Base-by-base conservation (phyloP, 148 eudicot species). In the Pouteria glomerata region DNA sequence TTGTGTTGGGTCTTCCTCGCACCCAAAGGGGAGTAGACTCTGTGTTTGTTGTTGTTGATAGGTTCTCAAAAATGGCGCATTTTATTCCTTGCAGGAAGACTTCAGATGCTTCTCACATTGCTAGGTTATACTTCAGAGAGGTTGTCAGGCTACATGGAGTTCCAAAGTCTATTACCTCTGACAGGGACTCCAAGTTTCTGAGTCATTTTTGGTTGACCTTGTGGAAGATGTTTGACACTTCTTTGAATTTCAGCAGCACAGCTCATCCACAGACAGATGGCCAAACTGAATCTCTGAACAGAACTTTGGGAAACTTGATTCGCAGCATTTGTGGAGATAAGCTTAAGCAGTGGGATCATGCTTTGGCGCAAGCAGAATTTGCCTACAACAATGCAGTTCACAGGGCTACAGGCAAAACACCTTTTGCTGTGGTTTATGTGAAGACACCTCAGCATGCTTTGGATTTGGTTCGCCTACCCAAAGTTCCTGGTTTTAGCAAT, bases 231-330 rank as follows among this genome's bases (percentile, higher is more conserved):
- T 18, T 45, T 27, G 33, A 48, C 15, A 34, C 44, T 8, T 18
- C 26, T 18, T n/a, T 34, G 0, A 62, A 62, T 6, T 0, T 1
- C 6, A 62, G 59, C 34, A 35, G 33, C 19, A 57, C 44, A 3
- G 59, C 68, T 10, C 72, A 33, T 35, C 66, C 66, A 14, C 34
- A 57, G 7, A 21, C 72, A n/a, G 47, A 74, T 58, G 58, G 77
- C 2, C 27, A 62, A 19, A 19, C 23, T 0, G 45, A 37, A 4
- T 44, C 11, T 6, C 18, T 27, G 7, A 37, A 35, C 13, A 0
- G 13, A 6, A 35, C 45, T 41, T 37, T 62, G 1, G 44, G 45
- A 1, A 62, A 62, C 13, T 0, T 62, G 21, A 35, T 62, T 62
- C 66, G 27, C 10, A 34, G 47, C 14, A 21, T 35, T 6, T 62